Evolutionary conservation across 768 basidiomycete genomes (phyloP).

Genomic region (Hypholoma fasciculare): DNA sequence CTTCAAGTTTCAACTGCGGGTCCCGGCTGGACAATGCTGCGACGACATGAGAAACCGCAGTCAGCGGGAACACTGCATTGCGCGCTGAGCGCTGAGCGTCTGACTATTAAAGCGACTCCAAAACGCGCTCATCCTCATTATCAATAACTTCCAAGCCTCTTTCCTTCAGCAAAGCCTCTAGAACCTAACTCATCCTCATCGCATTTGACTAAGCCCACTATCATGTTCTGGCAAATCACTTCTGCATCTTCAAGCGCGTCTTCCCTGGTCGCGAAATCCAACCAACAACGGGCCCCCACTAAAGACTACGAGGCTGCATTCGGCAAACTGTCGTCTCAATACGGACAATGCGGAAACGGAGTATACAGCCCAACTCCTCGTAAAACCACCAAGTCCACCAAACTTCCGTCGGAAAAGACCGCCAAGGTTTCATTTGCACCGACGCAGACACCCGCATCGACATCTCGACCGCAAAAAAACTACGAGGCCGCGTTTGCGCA

Average conservation of each 20-base stretch:
- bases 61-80: too few relatives aligned
- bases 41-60: too few relatives aligned
- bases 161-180: too few relatives aligned
- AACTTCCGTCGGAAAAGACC: not conserved
- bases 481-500: conserved; percentile 2
- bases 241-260: not conserved
- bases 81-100: too few relatives aligned
- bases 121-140: too few relatives aligned
- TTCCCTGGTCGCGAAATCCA: not conserved
- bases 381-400: not conserved
- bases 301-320: conserved; percentile 3
- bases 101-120: too few relatives aligned
- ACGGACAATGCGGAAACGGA: conserved; percentile 2
- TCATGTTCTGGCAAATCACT: not conserved
- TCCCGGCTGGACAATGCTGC: too few relatives aligned
- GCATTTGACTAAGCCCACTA: too few relatives aligned
- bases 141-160: too few relatives aligned
- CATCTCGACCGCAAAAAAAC: not conserved
- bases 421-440: not conserved
- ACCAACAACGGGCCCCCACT: not conserved
- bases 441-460: not conserved
- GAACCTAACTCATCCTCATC: too few relatives aligned
- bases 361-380: not conserved
- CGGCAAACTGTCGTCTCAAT: conserved; percentile 2
- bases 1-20: too few relatives aligned